These are phyloP conservation scores for Exophiala alcalophila DNA, from an alignment of 2,329 filamentous ascomycete species.

Conservation along the genomic window DNA sequence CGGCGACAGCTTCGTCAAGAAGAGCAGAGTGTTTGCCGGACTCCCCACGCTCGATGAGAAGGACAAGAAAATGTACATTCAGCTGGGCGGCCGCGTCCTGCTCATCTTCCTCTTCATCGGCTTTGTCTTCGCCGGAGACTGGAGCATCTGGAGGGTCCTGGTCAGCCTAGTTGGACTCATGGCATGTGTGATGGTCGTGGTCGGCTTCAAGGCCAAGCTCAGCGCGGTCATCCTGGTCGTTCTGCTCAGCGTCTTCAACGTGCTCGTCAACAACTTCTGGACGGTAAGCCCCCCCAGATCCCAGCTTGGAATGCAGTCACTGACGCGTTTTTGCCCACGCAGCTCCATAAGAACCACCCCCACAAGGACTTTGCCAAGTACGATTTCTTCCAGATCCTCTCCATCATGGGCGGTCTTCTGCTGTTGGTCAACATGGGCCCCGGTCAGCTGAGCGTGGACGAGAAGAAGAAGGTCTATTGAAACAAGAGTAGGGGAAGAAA, in stretches of 20 bases:
- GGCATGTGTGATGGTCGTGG: constrained; percentile 96
- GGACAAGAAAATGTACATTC: constrained; percentile 99
- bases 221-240: constrained; percentile 93
- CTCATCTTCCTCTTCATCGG: constrained; percentile 97
- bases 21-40: constrained; percentile 93
- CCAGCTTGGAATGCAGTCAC: no score
- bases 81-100: constrained; percentile 90
- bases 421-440: constrained; percentile 98
- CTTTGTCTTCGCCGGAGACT: constrained; percentile 92
- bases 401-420: constrained; percentile 90
- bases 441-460: constrained; percentile 95
- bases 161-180: constrained; percentile 83
- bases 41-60: constrained; percentile 95
- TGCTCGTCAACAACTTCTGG: constrained; percentile 99
- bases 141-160: constrained; percentile 81
- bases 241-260: constrained; percentile 92
- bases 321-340: no score
- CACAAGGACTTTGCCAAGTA: constrained; percentile 99
- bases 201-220: constrained; percentile 99
- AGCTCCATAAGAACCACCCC: constrained; percentile 96
- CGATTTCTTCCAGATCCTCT: constrained; percentile 99
- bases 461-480: constrained; percentile 99
- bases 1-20: constrained; percentile 96
- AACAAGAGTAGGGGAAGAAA: neutral
- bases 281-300: constrained; percentile 86